These are phyloP conservation scores for Aspergillus candidus DNA, from an alignment of 2,329 filamentous ascomycete genomes.

Conservation along the genomic window DNA sequence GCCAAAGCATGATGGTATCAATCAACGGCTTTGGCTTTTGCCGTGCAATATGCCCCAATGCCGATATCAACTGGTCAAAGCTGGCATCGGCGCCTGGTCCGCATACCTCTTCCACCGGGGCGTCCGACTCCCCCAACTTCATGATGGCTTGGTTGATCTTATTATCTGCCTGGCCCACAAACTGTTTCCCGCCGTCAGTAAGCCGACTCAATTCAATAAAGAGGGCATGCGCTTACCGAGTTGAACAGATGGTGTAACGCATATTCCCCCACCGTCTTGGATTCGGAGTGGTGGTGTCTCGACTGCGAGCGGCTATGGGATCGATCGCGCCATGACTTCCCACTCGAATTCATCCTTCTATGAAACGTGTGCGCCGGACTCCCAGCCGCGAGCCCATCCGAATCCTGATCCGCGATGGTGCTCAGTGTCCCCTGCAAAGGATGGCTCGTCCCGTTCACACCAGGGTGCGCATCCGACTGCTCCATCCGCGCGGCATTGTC, in stretches of 20 bases:
- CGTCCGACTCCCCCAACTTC: slow-evolving; percentile 70
- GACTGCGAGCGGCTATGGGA: slow-evolving; percentile 71
- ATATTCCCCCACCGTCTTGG: slow-evolving; percentile 96
- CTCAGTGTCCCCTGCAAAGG: slow-evolving; percentile 25
- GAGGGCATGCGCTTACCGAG: slow-evolving; percentile 53
- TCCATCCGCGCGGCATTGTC: slow-evolving; percentile 25
- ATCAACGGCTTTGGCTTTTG: slow-evolving; percentile 93
- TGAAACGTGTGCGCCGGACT: slow-evolving; percentile 26
- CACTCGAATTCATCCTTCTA: slow-evolving; percentile 51
- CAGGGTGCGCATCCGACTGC: slow-evolving; percentile 25
- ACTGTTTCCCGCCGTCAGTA: slow-evolving; percentile 47
- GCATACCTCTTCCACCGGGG: slow-evolving; percentile 81
- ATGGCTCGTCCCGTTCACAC: slow-evolving; percentile 35
- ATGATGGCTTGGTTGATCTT: slow-evolving; percentile 87
- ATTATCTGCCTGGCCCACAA: slow-evolving; percentile 93
- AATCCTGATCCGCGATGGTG: slow-evolving; percentile 36
- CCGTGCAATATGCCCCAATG: slow-evolving; percentile 87
- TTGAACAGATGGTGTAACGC: slow-evolving; percentile 95
- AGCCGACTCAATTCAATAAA: background rate
- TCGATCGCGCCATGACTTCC: slow-evolving; percentile 64
- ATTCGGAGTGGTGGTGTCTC: slow-evolving; percentile 62
- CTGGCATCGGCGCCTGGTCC: slow-evolving; percentile 79
- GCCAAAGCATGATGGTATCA: slow-evolving; percentile 96
- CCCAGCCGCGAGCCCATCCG: slow-evolving; percentile 20
- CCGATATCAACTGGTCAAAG: slow-evolving; percentile 91